Base-by-base conservation (phyloP, 495 filamentous ascomycete species). In the Echria macrotheca region DNA sequence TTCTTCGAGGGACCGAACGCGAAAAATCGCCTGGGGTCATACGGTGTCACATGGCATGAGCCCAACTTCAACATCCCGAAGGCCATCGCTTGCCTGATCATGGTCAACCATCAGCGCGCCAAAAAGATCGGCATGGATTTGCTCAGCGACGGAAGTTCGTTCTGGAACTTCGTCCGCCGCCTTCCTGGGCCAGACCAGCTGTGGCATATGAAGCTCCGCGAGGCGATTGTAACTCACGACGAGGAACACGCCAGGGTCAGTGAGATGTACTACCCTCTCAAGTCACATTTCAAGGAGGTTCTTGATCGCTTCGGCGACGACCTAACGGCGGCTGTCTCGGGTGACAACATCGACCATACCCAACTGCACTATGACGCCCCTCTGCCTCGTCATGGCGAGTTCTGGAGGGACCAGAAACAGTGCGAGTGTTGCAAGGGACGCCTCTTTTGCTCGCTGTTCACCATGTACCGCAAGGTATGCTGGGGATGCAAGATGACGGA, bases 171-270 rank as follows among this genome's bases (percentile, higher is more conserved):
- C 26, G 35, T 65, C 1, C 38, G 53, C 14, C 52, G 47, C 9
- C 39, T 65, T 1, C 62, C 62, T 0, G 62, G 62, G 4, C 55
- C 57, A 0, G 55, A 63, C 31, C 6, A n/a, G 1, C 48, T 63
- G 10, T 65, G 62, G 62, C 53, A 57, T 0, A 9, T 53, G 24
- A 63, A 65, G 33, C 55, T 50, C 1, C 55, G 62, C 4, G 62
- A 65, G 9, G 53, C 57, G 1, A 6, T 56, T 19, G 24, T 55
- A 0, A 32, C 50, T 1, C 22, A 21, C 7, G 24, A 58, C 4
- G 19, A 33, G 6, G 52, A 47, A 1, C 18, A 46, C 2, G 38
- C 21, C 11, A 5, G 28, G 4, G 11, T 40, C 11, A n/a, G 11
- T 6, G 38, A 25, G 10, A 7, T 2, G 8, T 10, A 4, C 5